Base-by-base conservation (phyloP, 495 filamentous ascomycete genomes). In the Xylaria acuta region DNA sequence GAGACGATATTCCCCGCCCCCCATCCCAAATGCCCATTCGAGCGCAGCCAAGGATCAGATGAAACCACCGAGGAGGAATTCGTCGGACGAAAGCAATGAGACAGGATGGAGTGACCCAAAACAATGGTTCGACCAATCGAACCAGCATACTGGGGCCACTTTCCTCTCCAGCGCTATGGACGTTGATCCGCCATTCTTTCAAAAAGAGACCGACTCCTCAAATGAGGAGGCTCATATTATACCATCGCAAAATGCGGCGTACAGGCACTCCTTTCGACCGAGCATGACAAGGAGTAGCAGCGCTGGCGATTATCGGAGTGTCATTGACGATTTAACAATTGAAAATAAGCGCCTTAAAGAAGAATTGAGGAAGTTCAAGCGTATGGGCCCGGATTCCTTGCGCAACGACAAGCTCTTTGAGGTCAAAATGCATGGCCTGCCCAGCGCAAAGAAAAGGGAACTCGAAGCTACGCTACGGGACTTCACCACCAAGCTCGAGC, bases 281-380 rank as follows among this genome's bases (percentile, higher is more conserved):
- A 64, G 76, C 51, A 71, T 75, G 45, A 79, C 83, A 8, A 84
- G 82, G 22, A 86, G 87, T 62, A 87, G 83, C 69, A 88, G 86
- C 51, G 85, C 82, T 64, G 89, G 88, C 51, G 88, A 89, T 72
- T 91, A 85, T 68, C 82, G 90, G 62, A 88, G 89, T 72, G 89
- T 93, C 41, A 92, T 93, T 53, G 91, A 93, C 73, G 91, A 93
- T 75, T 77, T 93, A 64, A 93, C 91, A 0, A 81, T 93, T 43
- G 89, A 92, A 74, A 92, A 92, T 79, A 87, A 93, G 75, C 89
- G 87, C 70, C 78, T 95, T 64, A 93, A 90, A 80, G 87, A 88
- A 73, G 90, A 88, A 74, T 72, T 95, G 70, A 89, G 84, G 75
- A 88, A 89, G 67, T 91, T 92, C 72, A 90, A 91, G 77, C 88